A percentile compares a stretch with the other conserved stretches of the same genome.
phyloP scores from a whole-genome alignment of 2,329 filamentous ascomycete genomes.

The Aspergillus ochraceus region DNA sequence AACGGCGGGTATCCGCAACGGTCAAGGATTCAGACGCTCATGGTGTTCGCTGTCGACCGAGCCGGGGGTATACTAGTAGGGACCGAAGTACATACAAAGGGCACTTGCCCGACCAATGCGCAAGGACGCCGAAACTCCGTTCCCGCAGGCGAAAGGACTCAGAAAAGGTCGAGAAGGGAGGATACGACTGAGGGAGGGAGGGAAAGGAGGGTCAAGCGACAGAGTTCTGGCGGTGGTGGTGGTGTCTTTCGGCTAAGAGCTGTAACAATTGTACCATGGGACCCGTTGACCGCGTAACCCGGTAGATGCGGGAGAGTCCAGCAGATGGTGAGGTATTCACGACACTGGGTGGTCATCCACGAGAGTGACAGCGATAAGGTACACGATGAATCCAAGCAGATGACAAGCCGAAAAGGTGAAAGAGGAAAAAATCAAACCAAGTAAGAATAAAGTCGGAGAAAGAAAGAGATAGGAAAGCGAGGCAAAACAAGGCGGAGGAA shows the following conservation, averaged over 20 bases:
- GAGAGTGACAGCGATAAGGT: no score
- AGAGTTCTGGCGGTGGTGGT: constrained; percentile 1
- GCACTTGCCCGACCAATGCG: background rate
- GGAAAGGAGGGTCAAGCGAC: background rate
- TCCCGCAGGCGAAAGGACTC: constrained; percentile 5
- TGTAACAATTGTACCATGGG: constrained; percentile 25
- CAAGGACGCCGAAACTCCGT: constrained; percentile 1
- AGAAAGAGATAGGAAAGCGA: background rate
- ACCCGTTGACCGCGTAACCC: constrained; percentile 20
- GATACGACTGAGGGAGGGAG: background rate
- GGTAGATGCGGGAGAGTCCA: constrained; percentile 10
- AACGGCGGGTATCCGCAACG: constrained; percentile 1
- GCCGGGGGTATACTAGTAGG: background rate
- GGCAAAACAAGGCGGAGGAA: background rate
- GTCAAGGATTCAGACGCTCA: background rate
- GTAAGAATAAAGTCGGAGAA: background rate
- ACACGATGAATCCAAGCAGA: no score
- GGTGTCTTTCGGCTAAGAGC: constrained; percentile 16
- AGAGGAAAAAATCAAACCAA: background rate
- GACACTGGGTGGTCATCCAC: no score
- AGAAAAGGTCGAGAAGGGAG: constrained; percentile 1
- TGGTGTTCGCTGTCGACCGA: background rate
- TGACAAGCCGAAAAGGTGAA: background rate
- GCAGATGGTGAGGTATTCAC: background rate
- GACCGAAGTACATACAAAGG: background rate